Conservation (phyloP, 345 rosid genomes). For the Camelina sativa region DNA sequence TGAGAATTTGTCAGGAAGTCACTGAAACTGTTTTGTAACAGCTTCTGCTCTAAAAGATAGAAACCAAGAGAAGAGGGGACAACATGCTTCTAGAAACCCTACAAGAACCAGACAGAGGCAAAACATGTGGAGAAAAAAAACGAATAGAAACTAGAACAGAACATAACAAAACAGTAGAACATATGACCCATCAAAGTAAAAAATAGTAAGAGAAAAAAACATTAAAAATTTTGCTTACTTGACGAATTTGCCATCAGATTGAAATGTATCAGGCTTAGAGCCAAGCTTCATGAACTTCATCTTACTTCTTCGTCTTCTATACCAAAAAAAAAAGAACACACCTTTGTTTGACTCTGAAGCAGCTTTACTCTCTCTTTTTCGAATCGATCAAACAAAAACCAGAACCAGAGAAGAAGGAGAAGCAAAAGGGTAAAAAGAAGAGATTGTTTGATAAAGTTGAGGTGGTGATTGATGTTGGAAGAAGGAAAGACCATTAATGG, state of each 20-base stretch:
- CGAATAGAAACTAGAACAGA: conserved; percentile 38
- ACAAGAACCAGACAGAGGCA: conserved; percentile 24
- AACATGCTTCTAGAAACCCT: conserved; percentile 8
- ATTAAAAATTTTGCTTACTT: conserved; percentile 50
- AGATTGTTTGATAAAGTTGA: not conserved
- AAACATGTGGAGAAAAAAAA: conserved; percentile 32
- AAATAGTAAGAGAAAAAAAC: conserved; percentile 5
- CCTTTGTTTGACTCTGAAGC: conserved; percentile 32
- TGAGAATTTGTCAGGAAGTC: not conserved
- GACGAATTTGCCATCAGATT: conserved; percentile 69
- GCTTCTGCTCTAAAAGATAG: not conserved
- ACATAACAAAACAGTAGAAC: conserved; percentile 36
- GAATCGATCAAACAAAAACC: not conserved
- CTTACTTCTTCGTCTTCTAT: conserved; percentile 32
- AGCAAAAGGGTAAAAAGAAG: not conserved
- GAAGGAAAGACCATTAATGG: conserved; percentile 49
- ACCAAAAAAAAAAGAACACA: conserved; percentile 29
- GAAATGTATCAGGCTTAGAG: conserved; percentile 87
- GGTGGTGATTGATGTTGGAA: conserved; percentile 32
- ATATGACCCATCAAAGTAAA: conserved; percentile 28
- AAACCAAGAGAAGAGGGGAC: conserved; percentile 10
- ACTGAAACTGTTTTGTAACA: not conserved
- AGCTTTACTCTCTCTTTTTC: not conserved
- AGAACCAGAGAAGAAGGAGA: conserved; percentile 6
- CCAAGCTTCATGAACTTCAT: conserved; percentile 99